Percentiles rank a stretch among this genome's conserved stretches.
These are phyloP conservation scores for Debaryomycetaceae sp. DNA, from an alignment of 1,139 yeast genomes.

Conservation along the genomic window DNA sequence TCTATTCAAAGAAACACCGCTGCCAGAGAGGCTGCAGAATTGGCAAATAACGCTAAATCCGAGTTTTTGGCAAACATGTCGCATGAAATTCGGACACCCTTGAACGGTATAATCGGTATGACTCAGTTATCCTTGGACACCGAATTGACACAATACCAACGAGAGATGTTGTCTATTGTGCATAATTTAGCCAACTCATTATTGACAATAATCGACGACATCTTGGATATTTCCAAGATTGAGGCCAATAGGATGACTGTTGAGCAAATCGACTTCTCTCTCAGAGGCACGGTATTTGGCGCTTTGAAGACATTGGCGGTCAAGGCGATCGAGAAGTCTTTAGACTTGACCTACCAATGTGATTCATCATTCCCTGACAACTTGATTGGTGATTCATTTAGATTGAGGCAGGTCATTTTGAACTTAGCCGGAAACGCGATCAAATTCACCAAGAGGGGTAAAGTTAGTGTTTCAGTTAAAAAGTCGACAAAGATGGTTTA, in stretches of 20 bases:
- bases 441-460: constrained; percentile 78
- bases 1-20: constrained; percentile 89
- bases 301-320: constrained; percentile 85
- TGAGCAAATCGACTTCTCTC: constrained; percentile 79
- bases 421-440: constrained; percentile 86
- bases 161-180: constrained; percentile 85
- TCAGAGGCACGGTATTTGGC: constrained; percentile 83
- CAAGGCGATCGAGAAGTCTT: constrained; percentile 79
- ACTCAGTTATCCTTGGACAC: constrained; percentile 85
- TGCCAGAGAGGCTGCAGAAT: constrained; percentile 90
- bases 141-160: constrained; percentile 80
- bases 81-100: constrained; percentile 87
- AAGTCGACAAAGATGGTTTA: constrained; percentile 36
- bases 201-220: constrained; percentile 82
- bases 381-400: constrained; percentile 80
- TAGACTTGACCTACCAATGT: constrained; percentile 75
- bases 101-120: constrained; percentile 92
- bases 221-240: constrained; percentile 84
- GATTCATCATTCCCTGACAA: constrained; percentile 85
- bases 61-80: constrained; percentile 90
- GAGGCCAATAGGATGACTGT: constrained; percentile 92
- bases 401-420: constrained; percentile 78
- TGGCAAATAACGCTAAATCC: constrained; percentile 86
- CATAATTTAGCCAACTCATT: constrained; percentile 81
- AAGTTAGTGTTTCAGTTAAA: constrained; percentile 61